Conservation (phyloP, 129 eudicot species). For the Saussurea involucrata region DNA sequence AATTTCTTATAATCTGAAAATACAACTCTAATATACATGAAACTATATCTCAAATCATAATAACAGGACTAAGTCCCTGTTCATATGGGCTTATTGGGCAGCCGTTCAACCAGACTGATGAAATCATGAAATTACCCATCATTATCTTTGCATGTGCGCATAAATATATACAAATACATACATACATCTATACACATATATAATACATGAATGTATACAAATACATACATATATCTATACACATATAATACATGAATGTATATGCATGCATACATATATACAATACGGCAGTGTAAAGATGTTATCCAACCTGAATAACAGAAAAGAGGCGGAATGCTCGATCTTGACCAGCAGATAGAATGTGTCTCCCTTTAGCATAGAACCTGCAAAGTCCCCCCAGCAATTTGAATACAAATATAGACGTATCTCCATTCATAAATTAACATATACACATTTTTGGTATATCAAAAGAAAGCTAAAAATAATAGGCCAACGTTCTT, state of each 20-base stretch:
- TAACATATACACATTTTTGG: neutral
- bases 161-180: neutral
- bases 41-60: no score
- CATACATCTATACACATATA: neutral
- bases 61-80: no score
- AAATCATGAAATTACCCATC: no score
- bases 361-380: constrained; percentile 95
- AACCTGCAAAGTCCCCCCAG: constrained; percentile 40
- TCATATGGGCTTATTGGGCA: no score
- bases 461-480: neutral
- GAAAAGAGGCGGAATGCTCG: constrained; percentile 98
- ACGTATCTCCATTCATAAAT: neutral
- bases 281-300: neutral
- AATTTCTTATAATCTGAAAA: no score
- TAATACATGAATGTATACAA: neutral
- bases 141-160: neutral
- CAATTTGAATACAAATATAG: constrained; percentile 14
- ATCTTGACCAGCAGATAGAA: constrained; percentile 96
- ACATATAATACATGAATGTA: neutral
- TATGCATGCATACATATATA: neutral
- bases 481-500: neutral
- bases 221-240: no score
- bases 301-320: constrained; percentile 58
- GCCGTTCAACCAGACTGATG: no score
- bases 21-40: no score